A percentile compares a stretch with the other conserved stretches of the same genome.
Conservation (phyloP, 2,329 filamentous ascomycete genomes). For the Claviceps maximensis region DNA sequence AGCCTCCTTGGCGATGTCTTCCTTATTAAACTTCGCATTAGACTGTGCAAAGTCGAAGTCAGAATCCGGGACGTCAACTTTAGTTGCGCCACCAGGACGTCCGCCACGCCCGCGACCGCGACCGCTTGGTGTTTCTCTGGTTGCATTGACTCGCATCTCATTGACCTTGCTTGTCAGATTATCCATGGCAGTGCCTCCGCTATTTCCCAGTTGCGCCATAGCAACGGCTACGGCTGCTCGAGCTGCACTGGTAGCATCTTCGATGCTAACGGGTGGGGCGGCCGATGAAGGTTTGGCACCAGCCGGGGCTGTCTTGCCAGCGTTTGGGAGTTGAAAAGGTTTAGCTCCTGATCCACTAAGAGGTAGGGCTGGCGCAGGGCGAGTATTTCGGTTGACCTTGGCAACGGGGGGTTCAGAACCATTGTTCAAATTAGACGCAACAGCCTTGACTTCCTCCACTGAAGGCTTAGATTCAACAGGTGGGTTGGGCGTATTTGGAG, state of each 20-base stretch:
- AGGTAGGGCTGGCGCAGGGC: slow-evolving; percentile 54
- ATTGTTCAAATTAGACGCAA: slow-evolving; percentile 30
- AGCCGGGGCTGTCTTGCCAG: slow-evolving; percentile 15
- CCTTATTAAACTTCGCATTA: slow-evolving; percentile 35
- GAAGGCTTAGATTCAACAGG: slow-evolving; percentile 58
- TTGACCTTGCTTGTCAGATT: slow-evolving; percentile 63
- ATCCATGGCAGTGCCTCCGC: slow-evolving; percentile 42
- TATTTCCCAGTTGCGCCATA: slow-evolving; percentile 53
- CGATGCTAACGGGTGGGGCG: slow-evolving; percentile 29
- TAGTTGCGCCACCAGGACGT: slow-evolving; percentile 32
- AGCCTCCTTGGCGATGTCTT: slow-evolving; percentile 66
- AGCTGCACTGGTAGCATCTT: slow-evolving; percentile 60
- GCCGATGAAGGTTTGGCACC: slow-evolving; percentile 23
- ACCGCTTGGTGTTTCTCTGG: slow-evolving; percentile 32
- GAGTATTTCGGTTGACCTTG: slow-evolving; percentile 23
- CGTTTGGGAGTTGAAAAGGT: slow-evolving; percentile 22
- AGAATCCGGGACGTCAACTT: slow-evolving; percentile 76
- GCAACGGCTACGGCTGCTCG: slow-evolving; percentile 68
- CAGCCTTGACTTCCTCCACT: slow-evolving; percentile 27
- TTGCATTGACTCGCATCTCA: slow-evolving; percentile 58
- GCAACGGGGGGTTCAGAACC: slow-evolving; percentile 23
- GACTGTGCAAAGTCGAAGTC: slow-evolving; percentile 78
- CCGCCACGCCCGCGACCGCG: slow-evolving; percentile 38
- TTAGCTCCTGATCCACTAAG: slow-evolving; percentile 35
- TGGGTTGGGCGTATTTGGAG: slow-evolving; percentile 43